Evolutionary conservation across 768 basidiomycete species (phyloP).

Genomic region (Filobasidium floriforme): DNA sequence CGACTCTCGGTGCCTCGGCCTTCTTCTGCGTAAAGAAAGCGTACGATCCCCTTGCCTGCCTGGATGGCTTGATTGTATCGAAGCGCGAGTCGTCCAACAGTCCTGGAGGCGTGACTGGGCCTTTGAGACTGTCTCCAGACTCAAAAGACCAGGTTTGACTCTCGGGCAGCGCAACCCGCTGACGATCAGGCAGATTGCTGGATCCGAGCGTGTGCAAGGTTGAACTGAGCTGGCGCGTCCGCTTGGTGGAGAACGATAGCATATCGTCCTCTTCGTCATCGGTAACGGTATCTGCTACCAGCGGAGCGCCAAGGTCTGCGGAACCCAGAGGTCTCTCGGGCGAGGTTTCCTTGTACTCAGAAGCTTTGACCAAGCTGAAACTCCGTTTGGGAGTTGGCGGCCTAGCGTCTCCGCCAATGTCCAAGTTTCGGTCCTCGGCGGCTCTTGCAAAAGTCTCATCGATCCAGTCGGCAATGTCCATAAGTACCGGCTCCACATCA

Average conservation of each 20-base stretch:
- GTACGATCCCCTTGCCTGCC: slow-evolving; percentile 27
- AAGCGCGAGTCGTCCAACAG: slow-evolving; percentile 27
- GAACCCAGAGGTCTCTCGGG: slow-evolving; percentile 31
- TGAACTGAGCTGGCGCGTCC: slow-evolving; percentile 43
- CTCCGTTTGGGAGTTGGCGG: not conserved
- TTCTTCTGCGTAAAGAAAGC: slow-evolving; percentile 35
- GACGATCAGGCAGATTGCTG: not conserved
- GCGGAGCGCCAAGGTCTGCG: slow-evolving; percentile 34
- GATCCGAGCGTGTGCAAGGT: not conserved
- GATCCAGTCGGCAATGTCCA: slow-evolving; percentile 86
- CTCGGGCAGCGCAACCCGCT: not conserved
- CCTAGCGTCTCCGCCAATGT: not conserved
- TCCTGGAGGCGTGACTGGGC: slow-evolving; percentile 28
- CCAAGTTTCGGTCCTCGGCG: slow-evolving; percentile 24
- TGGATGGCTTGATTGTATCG: slow-evolving; percentile 34
- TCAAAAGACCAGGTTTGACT: not conserved
- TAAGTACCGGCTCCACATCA: slow-evolving; percentile 69
- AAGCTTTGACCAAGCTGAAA: slow-evolving; percentile 35
- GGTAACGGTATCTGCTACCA: not conserved
- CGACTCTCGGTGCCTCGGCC: slow-evolving; percentile 13
- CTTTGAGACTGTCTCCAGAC: slow-evolving; percentile 23
- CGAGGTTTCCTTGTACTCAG: slow-evolving; percentile 29
- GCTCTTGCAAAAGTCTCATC: slow-evolving; percentile 58
- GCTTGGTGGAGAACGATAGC: slow-evolving; percentile 62
- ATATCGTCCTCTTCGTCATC: slow-evolving; percentile 56